Evolutionary conservation across 2,329 filamentous ascomycete species (phyloP).

Genomic region (Fusarium napiforme): DNA sequence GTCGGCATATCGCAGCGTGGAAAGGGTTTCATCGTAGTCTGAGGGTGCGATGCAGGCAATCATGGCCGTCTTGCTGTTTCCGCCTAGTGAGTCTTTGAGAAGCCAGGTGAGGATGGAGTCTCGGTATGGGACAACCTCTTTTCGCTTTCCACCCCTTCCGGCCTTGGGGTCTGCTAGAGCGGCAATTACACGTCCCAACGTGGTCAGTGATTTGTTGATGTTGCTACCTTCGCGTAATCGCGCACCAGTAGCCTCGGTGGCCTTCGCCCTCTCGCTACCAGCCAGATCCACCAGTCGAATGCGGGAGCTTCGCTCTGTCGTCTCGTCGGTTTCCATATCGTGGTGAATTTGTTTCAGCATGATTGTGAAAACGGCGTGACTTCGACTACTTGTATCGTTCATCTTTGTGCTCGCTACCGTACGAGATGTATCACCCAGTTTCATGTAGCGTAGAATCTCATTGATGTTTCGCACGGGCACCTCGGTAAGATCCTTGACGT

Average conservation of each 20-base stretch:
- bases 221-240: constrained; percentile 94
- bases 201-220: constrained; percentile 99
- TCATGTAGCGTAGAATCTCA: constrained; percentile 93
- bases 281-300: constrained; percentile 96
- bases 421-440: constrained; percentile 84
- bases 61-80: constrained; percentile 99
- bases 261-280: constrained; percentile 92
- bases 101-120: constrained; percentile 89
- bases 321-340: constrained; percentile 96
- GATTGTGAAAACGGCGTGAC: constrained; percentile 97
- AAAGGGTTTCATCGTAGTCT: constrained; percentile 97
- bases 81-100: constrained; percentile 93
- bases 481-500: constrained; percentile 96
- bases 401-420: constrained; percentile 97
- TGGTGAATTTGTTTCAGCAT: constrained; percentile 98
- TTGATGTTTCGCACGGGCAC: constrained; percentile 87
- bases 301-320: constrained; percentile 91
- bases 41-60: constrained; percentile 96
- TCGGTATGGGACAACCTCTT: constrained; percentile 85
- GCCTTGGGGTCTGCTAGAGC: constrained; percentile 81
- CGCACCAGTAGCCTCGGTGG: constrained; percentile 92
- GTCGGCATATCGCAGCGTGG: constrained; percentile 94
- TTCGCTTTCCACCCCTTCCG: constrained; percentile 64
- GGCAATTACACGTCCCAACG: constrained; percentile 93
- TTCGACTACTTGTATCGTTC: constrained; percentile 98